Conservation (phyloP, 2,329 filamentous ascomycete genomes). For the Apiospora koreana region DNA sequence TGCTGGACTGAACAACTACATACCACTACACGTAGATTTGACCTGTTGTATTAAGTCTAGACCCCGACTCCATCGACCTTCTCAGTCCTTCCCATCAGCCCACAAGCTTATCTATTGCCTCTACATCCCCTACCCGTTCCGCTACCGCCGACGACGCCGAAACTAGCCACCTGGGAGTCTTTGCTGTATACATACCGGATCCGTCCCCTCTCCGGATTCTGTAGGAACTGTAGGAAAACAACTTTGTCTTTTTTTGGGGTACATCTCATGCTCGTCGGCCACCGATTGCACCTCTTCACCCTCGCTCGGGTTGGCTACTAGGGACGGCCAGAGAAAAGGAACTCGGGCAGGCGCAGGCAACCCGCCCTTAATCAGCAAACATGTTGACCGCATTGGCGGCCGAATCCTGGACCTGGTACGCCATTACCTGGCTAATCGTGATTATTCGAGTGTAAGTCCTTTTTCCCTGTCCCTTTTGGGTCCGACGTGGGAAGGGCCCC, state of each 20-base stretch:
- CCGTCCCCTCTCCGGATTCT: not conserved
- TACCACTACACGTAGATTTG: not conserved
- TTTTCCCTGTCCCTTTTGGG: too few relatives aligned
- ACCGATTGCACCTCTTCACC: not conserved
- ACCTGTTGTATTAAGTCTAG: not conserved
- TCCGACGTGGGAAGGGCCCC: too few relatives aligned
- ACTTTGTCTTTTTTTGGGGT: not conserved
- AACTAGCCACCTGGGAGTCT: not conserved
- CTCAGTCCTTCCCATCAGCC: not conserved
- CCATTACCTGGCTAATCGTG: conserved; percentile 40
- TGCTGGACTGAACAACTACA: too few relatives aligned
- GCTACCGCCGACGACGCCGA: not conserved
- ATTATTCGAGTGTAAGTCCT: conserved; percentile 40
- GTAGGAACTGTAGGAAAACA: too few relatives aligned
- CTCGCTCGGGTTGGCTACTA: not conserved
- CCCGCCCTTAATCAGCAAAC: not conserved
- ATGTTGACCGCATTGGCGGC: conserved; percentile 25
- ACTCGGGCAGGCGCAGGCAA: not conserved
- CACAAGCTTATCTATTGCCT: not conserved
- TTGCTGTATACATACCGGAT: not conserved
- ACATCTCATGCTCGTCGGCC: not conserved
- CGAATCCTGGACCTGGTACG: conserved; percentile 49
- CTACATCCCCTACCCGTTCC: not conserved
- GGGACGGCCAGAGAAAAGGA: not conserved
- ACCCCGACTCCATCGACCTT: not conserved